phyloP scores from a whole-genome alignment of 2,329 filamentous ascomycete genomes.

The Clarireedia monteithiana region DNA sequence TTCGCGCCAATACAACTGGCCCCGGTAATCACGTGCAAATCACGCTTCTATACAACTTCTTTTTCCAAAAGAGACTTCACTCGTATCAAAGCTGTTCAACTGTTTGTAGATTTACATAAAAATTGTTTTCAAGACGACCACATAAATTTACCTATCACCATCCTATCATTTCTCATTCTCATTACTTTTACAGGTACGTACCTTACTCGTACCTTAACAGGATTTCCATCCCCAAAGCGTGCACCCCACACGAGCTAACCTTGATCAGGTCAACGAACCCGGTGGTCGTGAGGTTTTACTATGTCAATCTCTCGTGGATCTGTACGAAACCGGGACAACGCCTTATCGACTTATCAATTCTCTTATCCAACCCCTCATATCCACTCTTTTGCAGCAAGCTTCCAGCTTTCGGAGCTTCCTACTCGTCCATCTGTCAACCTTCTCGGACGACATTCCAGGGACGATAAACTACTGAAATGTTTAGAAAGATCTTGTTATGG shows the following conservation, averaged over 20 bases:
- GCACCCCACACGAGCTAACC: constrained; percentile 1
- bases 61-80: no score
- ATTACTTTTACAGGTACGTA: background rate
- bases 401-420: background rate
- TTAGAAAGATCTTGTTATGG: background rate
- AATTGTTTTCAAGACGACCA: no score
- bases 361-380: background rate
- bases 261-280: constrained; percentile 8
- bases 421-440: background rate
- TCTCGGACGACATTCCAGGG: background rate
- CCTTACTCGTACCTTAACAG: background rate
- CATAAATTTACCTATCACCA: background rate
- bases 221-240: background rate
- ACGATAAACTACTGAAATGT: background rate
- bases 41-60: no score
- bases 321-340: background rate
- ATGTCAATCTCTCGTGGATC: background rate
- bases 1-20: no score
- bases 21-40: no score
- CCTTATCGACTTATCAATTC: background rate
- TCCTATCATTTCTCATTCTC: background rate
- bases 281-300: background rate
- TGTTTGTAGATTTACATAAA: no score
- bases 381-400: background rate
- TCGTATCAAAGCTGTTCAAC: no score